phyloP scores from a whole-genome alignment of 331 rosid species.

The Telfairia occidentalis region DNA sequence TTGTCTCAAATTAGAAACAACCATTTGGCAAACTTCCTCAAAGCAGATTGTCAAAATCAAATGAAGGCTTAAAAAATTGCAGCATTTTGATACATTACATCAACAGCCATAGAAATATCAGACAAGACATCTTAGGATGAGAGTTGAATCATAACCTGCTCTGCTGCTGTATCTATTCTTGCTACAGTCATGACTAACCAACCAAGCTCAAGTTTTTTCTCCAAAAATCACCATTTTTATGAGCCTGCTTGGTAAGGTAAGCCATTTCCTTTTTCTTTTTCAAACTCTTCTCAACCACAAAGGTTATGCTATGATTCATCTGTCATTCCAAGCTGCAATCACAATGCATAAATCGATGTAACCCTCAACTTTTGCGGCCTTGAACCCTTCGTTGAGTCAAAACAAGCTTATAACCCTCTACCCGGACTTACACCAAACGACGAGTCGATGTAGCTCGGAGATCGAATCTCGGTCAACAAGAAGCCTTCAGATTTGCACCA shows the following conservation, averaged over 20 bases:
- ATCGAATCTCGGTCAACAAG: not conserved
- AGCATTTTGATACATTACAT: conserved; percentile 7
- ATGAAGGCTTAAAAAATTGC: not conserved
- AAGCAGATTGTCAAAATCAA: not conserved
- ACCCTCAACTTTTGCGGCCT: not conserved
- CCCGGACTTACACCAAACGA: not conserved
- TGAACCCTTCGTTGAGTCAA: too few species aligned
- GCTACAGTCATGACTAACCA: not conserved
- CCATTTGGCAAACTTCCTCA: not conserved
- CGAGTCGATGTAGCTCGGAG: not conserved
- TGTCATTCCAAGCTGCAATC: conserved; percentile 22
- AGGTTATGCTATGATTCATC: conserved; percentile 21
- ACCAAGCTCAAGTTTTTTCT: not conserved
- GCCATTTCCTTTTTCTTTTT: not conserved
- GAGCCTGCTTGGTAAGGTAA: not conserved
- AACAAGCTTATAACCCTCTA: too few species aligned
- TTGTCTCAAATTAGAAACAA: not conserved
- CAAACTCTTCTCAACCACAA: not conserved
- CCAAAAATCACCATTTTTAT: not conserved
- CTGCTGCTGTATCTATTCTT: not conserved
- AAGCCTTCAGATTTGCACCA: not conserved
- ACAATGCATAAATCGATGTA: not conserved
- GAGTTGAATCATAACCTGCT: conserved; percentile 18
- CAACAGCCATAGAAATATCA: not conserved
- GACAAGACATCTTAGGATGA: conserved; percentile 15